Evolutionary conservation across 441 rosid species (phyloP).

Genomic region (Croton laevigatus): DNA sequence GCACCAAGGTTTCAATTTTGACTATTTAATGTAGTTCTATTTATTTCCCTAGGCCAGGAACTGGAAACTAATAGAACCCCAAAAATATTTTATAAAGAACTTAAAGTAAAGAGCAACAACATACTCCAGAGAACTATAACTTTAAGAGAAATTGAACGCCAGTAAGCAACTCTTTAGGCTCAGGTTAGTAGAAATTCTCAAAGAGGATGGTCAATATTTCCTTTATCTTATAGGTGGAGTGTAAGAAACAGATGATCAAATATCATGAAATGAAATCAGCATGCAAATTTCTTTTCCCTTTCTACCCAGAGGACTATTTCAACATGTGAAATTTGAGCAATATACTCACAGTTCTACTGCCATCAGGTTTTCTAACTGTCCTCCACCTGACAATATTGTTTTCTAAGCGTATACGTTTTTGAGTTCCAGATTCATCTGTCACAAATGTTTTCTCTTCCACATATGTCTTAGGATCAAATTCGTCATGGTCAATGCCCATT

Average conservation of each 20-base stretch:
- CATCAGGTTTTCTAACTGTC: slow-evolving; percentile 61
- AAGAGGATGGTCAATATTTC: not conserved
- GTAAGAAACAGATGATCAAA: not conserved
- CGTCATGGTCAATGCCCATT: slow-evolving; percentile 92
- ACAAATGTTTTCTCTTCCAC: slow-evolving; percentile 90
- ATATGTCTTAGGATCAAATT: slow-evolving; percentile 88
- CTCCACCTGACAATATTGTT: slow-evolving; percentile 96
- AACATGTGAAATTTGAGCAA: slow-evolving; percentile 20
- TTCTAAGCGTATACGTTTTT: slow-evolving; percentile 79
- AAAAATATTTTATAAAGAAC: too few species aligned
- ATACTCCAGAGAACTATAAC: not conserved
- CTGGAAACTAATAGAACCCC: too few species aligned
- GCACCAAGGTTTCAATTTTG: too few species aligned
- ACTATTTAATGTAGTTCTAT: too few species aligned
- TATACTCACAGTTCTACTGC: slow-evolving; percentile 67
- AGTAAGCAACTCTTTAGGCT: not conserved
- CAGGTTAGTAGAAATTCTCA: not conserved
- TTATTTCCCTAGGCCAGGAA: too few species aligned
- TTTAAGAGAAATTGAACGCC: not conserved
- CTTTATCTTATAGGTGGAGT: not conserved
- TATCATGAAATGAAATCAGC: not conserved
- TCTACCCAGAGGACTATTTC: not conserved
- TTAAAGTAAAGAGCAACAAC: too few species aligned
- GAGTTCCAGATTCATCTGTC: slow-evolving; percentile 80
- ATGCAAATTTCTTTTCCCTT: not conserved